A percentile compares a stretch with the other conserved stretches of the same genome.
phyloP scores from a whole-genome alignment of 257 asterid species.

The Ilex asprella region DNA sequence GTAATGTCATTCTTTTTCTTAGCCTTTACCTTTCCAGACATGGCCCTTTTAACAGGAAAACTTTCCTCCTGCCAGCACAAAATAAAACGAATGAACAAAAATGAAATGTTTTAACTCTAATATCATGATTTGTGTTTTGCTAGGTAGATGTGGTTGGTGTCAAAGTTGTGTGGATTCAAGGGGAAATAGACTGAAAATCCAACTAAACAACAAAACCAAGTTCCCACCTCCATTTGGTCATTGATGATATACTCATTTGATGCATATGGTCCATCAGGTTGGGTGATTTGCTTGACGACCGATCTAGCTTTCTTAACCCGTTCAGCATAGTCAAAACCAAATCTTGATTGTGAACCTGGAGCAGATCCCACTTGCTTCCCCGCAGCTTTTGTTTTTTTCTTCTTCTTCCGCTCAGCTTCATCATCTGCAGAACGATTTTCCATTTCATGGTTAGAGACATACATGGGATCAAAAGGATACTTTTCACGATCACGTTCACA shows the following conservation, averaged over 20 bases:
- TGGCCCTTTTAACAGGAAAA: slow-evolving; percentile 39
- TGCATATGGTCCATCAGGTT: slow-evolving; percentile 38
- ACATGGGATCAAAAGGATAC: no score
- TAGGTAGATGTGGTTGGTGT: slow-evolving; percentile 1
- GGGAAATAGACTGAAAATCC: slow-evolving; percentile 5
- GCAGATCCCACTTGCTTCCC: slow-evolving; percentile 44
- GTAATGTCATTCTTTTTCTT: slow-evolving; percentile 68
- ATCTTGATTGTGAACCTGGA: slow-evolving; percentile 33
- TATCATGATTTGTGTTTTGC: no score
- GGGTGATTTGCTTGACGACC: slow-evolving; percentile 40
- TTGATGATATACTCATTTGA: slow-evolving; percentile 34
- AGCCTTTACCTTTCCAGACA: slow-evolving; percentile 58
- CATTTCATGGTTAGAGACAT: no score
- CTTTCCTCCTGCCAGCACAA: slow-evolving; percentile 52
- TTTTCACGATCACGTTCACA: no score
- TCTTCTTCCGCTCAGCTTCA: slow-evolving; percentile 75
- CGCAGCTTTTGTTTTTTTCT: slow-evolving; percentile 54
- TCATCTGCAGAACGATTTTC: slow-evolving; percentile 47
- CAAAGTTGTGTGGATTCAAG: not conserved
- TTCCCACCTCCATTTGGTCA: slow-evolving; percentile 57
- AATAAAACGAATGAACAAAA: slow-evolving; percentile 1
- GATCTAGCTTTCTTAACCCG: slow-evolving; percentile 41
- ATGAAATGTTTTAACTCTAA: no score
- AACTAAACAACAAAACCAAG: slow-evolving; percentile 1
- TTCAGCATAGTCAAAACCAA: slow-evolving; percentile 48